These are phyloP conservation scores for Rauvolfia tetraphylla DNA, from an alignment of 257 asterid genomes.

Conservation along the genomic window DNA sequence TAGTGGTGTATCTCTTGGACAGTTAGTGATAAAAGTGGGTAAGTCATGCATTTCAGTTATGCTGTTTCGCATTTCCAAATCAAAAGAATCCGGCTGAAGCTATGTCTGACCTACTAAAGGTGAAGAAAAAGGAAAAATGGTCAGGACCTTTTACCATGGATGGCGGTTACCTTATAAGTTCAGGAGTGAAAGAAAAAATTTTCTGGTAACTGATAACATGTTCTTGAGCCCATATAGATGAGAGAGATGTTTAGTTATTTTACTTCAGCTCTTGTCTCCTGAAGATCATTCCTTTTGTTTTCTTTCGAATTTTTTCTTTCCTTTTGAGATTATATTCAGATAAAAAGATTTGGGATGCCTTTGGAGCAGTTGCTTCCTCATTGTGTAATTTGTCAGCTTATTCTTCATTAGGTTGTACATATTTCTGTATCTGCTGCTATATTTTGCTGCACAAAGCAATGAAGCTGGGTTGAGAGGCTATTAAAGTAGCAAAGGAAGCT, in stretches of 20 bases:
- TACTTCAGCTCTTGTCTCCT: background rate
- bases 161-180: background rate
- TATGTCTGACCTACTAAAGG: background rate
- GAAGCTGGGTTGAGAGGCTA: background rate
- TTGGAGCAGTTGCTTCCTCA: background rate
- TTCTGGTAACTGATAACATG: background rate
- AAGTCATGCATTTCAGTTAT: background rate
- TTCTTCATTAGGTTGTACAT: too few species aligned
- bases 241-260: background rate
- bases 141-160: background rate
- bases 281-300: background rate
- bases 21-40: background rate
- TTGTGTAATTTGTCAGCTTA: background rate
- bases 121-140: background rate
- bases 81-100: background rate
- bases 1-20: background rate
- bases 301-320: background rate
- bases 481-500: background rate
- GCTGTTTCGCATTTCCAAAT: background rate
- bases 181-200: background rate
- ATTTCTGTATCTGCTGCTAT: background rate
- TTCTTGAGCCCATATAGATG: background rate
- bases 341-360: background rate
- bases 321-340: background rate
- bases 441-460: background rate